These are phyloP conservation scores for Carex sylvatica DNA, from an alignment of 202 grass and related monocot species.

Conservation along the genomic window DNA sequence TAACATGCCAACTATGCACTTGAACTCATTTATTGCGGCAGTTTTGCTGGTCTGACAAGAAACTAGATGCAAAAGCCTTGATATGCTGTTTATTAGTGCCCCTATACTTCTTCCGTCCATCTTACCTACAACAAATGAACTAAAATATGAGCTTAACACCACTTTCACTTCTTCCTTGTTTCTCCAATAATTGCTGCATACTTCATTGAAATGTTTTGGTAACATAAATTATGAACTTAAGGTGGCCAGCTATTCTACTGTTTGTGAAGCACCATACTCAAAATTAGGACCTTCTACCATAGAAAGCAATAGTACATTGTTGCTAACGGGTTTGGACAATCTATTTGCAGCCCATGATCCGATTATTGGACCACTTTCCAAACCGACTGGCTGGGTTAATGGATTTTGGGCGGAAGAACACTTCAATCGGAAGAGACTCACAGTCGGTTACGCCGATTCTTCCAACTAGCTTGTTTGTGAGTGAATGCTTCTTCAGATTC, in stretches of 20 bases:
- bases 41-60: slow-evolving; percentile 38
- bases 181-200: neutral
- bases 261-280: too few species aligned
- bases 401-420: neutral
- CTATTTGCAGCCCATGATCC: neutral
- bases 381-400: neutral
- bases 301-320: neutral
- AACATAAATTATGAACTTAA: neutral
- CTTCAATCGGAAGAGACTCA: neutral
- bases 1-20: slow-evolving; percentile 37
- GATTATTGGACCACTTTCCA: neutral
- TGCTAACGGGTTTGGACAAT: neutral
- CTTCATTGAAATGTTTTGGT: neutral
- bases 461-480: neutral
- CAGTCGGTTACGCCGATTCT: neutral
- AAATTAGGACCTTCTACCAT: neutral
- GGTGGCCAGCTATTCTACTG: too few species aligned
- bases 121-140: slow-evolving; percentile 16
- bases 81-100: slow-evolving; percentile 40
- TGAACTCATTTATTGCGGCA: slow-evolving; percentile 32
- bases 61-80: slow-evolving; percentile 44
- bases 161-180: neutral
- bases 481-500: neutral
- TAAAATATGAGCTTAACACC: neutral
- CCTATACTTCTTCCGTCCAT: slow-evolving; percentile 33